Conservation (phyloP, 2,329 filamentous ascomycete species). For the Clonostachys rhizophaga region DNA sequence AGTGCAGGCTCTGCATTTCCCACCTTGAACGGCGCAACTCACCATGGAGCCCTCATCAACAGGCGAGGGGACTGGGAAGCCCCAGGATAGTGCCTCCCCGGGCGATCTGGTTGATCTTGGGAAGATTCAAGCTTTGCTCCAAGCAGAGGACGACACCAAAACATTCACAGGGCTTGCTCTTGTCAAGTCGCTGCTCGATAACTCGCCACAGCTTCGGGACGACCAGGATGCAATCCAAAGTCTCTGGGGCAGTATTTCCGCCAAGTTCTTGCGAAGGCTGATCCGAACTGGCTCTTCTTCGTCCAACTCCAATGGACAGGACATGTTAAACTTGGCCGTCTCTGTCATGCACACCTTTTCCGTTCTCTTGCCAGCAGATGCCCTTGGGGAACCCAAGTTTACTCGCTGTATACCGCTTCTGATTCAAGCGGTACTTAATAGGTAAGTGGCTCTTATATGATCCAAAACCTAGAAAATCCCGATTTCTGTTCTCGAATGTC, state of each 20-base stretch:
- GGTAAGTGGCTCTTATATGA: conserved; percentile 30
- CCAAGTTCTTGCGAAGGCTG: conserved; percentile 60
- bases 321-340: conserved; percentile 59
- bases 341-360: conserved; percentile 60
- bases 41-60: too few relatives aligned
- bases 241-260: conserved; percentile 56
- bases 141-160: conserved; percentile 55
- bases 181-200: conserved; percentile 62
- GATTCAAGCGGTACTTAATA: conserved; percentile 45
- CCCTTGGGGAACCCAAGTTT: conserved; percentile 38
- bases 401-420: conserved; percentile 48
- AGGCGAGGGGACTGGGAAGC: too few relatives aligned
- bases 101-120: conserved; percentile 19
- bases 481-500: background rate
- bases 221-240: conserved; percentile 37
- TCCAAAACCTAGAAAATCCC: background rate
- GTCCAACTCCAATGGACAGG: conserved; percentile 34
- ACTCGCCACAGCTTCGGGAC: conserved; percentile 43
- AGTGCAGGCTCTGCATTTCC: too few relatives aligned
- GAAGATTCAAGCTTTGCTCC: conserved; percentile 51
- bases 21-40: too few relatives aligned
- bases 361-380: conserved; percentile 46
- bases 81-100: too few relatives aligned
- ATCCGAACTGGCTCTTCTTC: conserved; percentile 46
- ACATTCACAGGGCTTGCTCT: conserved; percentile 65